Base-by-base conservation (phyloP, 805 yeast species). In the Debaryomyces maramus region DNA sequence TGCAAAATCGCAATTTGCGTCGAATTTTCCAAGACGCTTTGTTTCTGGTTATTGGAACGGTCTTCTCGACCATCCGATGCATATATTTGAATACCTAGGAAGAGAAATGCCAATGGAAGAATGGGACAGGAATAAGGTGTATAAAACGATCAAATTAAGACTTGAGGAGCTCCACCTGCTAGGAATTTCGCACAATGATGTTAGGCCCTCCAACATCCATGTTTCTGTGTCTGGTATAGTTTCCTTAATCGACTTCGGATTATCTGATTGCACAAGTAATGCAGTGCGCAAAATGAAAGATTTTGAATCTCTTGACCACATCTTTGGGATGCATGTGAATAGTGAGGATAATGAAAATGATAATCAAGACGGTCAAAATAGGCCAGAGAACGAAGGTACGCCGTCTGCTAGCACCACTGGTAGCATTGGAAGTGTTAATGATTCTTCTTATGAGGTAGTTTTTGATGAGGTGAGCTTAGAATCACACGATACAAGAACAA, bases 21-120 rank as follows among this genome's bases (percentile, higher is more conserved):
- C 36, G 5, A 32, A 32, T 32, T 32, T 32, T 20, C 36, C 36
- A 32, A 32, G 21, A 15, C 36, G 19, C 14, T 14, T 32, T 32
- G 21, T 19, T 32, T 32, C 36, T 32, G 36, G 36, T 19, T 32
- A 32, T 32, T 32, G 36, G 36, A 32, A 32, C 14, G 36, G 36
- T 4, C 14, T 32, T 20, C 16, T 17, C 18, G 32, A 29, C 14
- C 32, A 29, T 17, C 32, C 32, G 20, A 29, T 29, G 32, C 32
- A 29, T 29, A 29, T 29, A 29, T 29, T 29, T 29, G 32, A 29
- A 29, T 29, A 15, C 11, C 16, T 29, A 29, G 32, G 32, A 17
- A 29, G 14, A 14, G 20, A 29, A n/a, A 17, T 29, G 4, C 20
- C 32, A 17, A 14, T 11, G 11, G 32, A 29, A 29, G 14, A 29